Evolutionary conservation across 768 basidiomycete genomes (phyloP), one percentile per base, ranked within the genome.

Genomic region (Astraeus odoratus): DNA sequence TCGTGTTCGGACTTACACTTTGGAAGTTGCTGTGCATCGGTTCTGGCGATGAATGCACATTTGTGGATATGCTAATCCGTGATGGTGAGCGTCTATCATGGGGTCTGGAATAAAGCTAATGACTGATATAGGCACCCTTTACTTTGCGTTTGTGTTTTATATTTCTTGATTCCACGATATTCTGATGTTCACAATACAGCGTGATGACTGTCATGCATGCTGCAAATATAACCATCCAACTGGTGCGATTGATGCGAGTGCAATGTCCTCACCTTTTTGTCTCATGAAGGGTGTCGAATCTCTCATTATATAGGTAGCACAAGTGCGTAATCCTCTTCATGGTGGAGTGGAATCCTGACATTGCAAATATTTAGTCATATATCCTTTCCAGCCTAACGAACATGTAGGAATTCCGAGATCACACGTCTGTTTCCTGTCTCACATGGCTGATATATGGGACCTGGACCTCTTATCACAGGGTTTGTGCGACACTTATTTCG

Each of bases 1-100:
- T 48, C 38, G 53, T 56, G 5, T 56, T 56, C 43, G 10, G 16
- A 5, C 38, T 56, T 4, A 56, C 52, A 19, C 16, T 51, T 6
- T 43, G 39, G 39, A 53, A 40, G 19, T 25, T 30, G 19, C 39
- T 19, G 6, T 25, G 43, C 26, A 44, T 35, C 13, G 23, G 27
- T 19, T 35, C 43, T 13, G 13, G 16, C 9, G 34, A 34, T 12
- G 27, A 18, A 7, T 22, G 33, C 8, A 18, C 43, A 8, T 36
- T 44, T 26, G 25, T 44, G 27, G 43, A 37, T n/a, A 37, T 44
- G 18, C 23, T 44, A 27, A 22, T 44, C 12, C 43, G 43, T 12
- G 43, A 44, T 26, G 43, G 43, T 44, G 34, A 7, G 43, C 37
- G 15, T 10, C 6, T 18, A 18, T 16, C 13, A 26, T 8, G 20